Percentiles rank a stretch among this genome's conserved stretches.
phyloP scores from a whole-genome alignment of 345 rosid genomes.

The Camelina laxa region DNA sequence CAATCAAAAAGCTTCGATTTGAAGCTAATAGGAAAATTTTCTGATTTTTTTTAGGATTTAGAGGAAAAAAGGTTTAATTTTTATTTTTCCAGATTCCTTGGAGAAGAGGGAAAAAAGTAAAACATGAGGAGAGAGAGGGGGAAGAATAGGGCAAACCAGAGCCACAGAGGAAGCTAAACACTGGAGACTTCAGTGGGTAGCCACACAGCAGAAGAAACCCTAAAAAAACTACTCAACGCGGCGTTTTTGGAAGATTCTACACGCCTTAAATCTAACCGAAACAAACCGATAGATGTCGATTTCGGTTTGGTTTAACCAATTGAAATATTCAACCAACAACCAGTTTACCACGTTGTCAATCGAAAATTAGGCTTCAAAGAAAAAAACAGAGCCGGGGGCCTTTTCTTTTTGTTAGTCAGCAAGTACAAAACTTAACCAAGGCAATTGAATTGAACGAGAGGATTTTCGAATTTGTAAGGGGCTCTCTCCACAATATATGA shows the following conservation, averaged over 20 bases:
- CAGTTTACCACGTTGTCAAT: background rate
- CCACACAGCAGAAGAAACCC: constrained; percentile 35
- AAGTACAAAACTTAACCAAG: too few species aligned
- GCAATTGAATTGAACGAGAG: too few species aligned
- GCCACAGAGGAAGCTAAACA: constrained; percentile 37
- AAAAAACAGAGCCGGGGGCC: background rate
- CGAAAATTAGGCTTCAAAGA: background rate
- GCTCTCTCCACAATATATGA: constrained; percentile 14
- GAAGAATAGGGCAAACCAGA: constrained; percentile 30
- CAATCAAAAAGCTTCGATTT: constrained; percentile 13
- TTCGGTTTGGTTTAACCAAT: constrained; percentile 7
- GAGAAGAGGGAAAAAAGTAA: constrained; percentile 31
- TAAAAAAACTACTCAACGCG: background rate
- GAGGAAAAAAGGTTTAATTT: constrained; percentile 15
- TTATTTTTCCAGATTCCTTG: constrained; percentile 44
- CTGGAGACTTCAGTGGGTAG: constrained; percentile 41
- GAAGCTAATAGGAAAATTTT: background rate
- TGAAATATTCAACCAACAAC: background rate
- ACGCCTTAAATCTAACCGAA: background rate
- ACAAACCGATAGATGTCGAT: constrained; percentile 21
- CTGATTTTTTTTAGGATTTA: background rate
- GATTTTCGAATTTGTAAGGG: background rate
- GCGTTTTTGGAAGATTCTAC: constrained; percentile 36
- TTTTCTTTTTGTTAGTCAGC: background rate
- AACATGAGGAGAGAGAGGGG: background rate